Conservation (phyloP, 73 alveolate genomes). For the Paramecium sonneborni region DNA sequence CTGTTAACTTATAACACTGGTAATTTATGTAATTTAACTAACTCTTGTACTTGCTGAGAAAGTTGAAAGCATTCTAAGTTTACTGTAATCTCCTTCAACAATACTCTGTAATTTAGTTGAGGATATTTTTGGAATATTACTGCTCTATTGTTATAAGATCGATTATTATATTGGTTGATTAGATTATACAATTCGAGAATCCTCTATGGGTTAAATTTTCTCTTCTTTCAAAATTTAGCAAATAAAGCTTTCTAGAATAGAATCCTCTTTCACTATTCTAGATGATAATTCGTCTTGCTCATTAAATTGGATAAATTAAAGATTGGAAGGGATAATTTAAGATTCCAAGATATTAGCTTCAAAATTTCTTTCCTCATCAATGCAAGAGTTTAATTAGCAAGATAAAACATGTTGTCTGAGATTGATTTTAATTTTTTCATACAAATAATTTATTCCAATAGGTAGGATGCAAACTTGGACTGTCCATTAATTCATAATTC, state of each 20-base stretch:
- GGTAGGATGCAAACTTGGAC: slow-evolving; percentile 20
- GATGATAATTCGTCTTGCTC: neutral
- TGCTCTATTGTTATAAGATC: neutral
- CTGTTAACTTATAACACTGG: slow-evolving; percentile 14
- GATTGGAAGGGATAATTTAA: neutral
- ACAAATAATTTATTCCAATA: neutral
- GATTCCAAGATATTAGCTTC: slow-evolving; percentile 23
- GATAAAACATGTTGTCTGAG: slow-evolving; percentile 4
- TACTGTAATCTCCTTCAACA: neutral
- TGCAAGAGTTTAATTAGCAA: neutral
- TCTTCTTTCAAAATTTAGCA: slow-evolving; percentile 33
- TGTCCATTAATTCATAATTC: slow-evolving; percentile 15
- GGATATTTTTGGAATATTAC: neutral
- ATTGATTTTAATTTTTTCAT: slow-evolving; percentile 13
- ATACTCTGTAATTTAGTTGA: neutral
- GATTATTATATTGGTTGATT: neutral
- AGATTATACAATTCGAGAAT: neutral
- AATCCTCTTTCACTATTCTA: neutral
- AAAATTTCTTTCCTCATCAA: neutral
- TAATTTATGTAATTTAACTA: neutral
- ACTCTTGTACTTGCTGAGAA: slow-evolving; percentile 15
- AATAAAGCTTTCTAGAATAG: neutral
- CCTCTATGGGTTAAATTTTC: neutral
- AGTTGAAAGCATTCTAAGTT: slow-evolving; percentile 18
- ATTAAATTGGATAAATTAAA: neutral